Conservation (phyloP, 768 basidiomycete species). For the Suillus ampliporus region DNA sequence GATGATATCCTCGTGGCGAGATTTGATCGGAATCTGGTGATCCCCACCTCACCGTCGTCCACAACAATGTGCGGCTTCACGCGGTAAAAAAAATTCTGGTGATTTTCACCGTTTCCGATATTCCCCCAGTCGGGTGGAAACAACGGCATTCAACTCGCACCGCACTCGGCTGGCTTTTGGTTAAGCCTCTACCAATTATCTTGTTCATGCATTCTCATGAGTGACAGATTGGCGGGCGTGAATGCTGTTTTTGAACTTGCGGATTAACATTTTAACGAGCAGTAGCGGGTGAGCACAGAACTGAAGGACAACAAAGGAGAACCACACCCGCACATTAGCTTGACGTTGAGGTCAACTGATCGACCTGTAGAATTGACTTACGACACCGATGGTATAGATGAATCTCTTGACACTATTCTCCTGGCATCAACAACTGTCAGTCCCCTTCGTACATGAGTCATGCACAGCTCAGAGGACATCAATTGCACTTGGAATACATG, state of each 20-base stretch:
- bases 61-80: too few relatives aligned
- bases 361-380: not conserved
- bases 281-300: not conserved
- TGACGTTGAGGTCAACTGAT: not conserved
- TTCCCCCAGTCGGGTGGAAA: too few relatives aligned
- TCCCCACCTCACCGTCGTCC: too few relatives aligned
- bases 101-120: too few relatives aligned
- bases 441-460: not conserved
- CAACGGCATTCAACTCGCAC: too few relatives aligned
- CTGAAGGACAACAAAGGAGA: not conserved
- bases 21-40: too few relatives aligned
- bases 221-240: not conserved
- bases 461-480: too few relatives aligned
- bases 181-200: too few relatives aligned
- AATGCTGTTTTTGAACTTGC: not conserved
- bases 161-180: too few relatives aligned
- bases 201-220: too few relatives aligned
- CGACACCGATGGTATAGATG: not conserved
- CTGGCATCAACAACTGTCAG: not conserved
- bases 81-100: too few relatives aligned
- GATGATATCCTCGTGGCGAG: too few relatives aligned
- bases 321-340: not conserved
- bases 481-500: conserved; percentile 16
- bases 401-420: not conserved
- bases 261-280: not conserved